Conservation (phyloP, 2,329 filamentous ascomycete genomes). For the Graphium sp. region DNA sequence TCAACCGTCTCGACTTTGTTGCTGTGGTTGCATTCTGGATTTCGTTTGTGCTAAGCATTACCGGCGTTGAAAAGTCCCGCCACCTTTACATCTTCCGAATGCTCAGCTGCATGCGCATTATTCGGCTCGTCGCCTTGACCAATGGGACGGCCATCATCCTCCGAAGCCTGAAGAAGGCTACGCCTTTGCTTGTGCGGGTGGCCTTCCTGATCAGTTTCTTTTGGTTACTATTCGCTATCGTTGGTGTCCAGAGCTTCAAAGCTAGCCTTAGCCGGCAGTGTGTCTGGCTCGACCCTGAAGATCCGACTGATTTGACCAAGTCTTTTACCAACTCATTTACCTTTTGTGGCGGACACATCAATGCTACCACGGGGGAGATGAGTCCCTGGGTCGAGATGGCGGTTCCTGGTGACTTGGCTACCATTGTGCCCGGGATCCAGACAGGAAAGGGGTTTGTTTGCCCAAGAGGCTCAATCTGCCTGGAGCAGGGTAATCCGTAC, state of each 20-base stretch:
- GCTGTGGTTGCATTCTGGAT: slow-evolving; percentile 95
- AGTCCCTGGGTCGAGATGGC: slow-evolving; percentile 50
- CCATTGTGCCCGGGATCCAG: slow-evolving; percentile 31
- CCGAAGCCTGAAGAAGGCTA: slow-evolving; percentile 86
- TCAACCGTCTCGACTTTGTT: slow-evolving; percentile 89
- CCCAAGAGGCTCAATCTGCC: slow-evolving; percentile 65
- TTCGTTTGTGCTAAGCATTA: slow-evolving; percentile 57
- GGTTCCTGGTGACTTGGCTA: slow-evolving; percentile 17
- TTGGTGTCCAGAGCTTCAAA: slow-evolving; percentile 94
- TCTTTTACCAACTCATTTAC: slow-evolving; percentile 49
- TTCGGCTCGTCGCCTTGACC: slow-evolving; percentile 79
- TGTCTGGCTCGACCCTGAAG: slow-evolving; percentile 53
- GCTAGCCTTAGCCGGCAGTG: slow-evolving; percentile 63
- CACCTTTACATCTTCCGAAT: slow-evolving; percentile 89
- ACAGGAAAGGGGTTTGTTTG: slow-evolving; percentile 75
- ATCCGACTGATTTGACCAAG: slow-evolving; percentile 33
- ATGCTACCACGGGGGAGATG: slow-evolving; percentile 35
- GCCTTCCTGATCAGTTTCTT: slow-evolving; percentile 93
- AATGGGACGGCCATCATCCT: slow-evolving; percentile 92
- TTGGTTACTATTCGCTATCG: slow-evolving; percentile 92
- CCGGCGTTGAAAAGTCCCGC: slow-evolving; percentile 47
- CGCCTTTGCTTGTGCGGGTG: slow-evolving; percentile 79
- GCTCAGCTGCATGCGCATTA: slow-evolving; percentile 86
- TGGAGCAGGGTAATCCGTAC: slow-evolving; percentile 64
- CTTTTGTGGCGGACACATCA: slow-evolving; percentile 75